phyloP scores from a whole-genome alignment of 2,329 filamentous ascomycete genomes.

The Xylogone sp. region DNA sequence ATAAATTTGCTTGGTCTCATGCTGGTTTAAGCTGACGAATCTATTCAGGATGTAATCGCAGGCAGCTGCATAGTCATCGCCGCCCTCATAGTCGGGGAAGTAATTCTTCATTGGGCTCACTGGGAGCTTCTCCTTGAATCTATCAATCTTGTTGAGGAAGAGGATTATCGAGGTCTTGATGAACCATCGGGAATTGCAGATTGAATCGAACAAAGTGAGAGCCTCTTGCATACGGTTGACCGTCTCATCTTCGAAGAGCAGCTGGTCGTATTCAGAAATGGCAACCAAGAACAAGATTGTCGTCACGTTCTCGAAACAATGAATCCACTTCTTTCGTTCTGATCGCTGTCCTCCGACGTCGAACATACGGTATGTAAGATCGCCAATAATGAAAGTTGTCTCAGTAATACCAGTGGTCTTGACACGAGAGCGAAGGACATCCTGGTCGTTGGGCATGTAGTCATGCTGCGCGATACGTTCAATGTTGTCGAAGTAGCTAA shows the following conservation, averaged over 20 bases:
- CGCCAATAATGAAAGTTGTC: slow-evolving; percentile 87
- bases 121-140: slow-evolving; percentile 82
- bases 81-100: slow-evolving; percentile 90
- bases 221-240: slow-evolving; percentile 95
- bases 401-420: slow-evolving; percentile 96
- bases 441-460: slow-evolving; percentile 90
- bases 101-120: slow-evolving; percentile 84
- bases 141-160: slow-evolving; percentile 87
- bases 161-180: slow-evolving; percentile 86
- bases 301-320: slow-evolving; percentile 77
- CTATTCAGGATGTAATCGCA: slow-evolving; percentile 99
- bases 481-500: slow-evolving; percentile 78
- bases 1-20: slow-evolving; percentile 99
- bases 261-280: slow-evolving; percentile 95
- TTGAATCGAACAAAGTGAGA: slow-evolving; percentile 80
- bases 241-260: slow-evolving; percentile 92
- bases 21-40: slow-evolving; percentile 97
- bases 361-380: slow-evolving; percentile 93
- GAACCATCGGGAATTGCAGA: slow-evolving; percentile 88
- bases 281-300: slow-evolving; percentile 91
- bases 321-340: slow-evolving; percentile 77
- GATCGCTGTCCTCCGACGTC: slow-evolving; percentile 73
- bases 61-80: slow-evolving; percentile 89
- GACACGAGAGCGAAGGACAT: slow-evolving; percentile 86
- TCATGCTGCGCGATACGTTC: slow-evolving; percentile 70